Evolutionary conservation across 2,329 filamentous ascomycete species (phyloP), one percentile per base, ranked within the genome.

Genomic region (Fusarium neocosmosporiellum): DNA sequence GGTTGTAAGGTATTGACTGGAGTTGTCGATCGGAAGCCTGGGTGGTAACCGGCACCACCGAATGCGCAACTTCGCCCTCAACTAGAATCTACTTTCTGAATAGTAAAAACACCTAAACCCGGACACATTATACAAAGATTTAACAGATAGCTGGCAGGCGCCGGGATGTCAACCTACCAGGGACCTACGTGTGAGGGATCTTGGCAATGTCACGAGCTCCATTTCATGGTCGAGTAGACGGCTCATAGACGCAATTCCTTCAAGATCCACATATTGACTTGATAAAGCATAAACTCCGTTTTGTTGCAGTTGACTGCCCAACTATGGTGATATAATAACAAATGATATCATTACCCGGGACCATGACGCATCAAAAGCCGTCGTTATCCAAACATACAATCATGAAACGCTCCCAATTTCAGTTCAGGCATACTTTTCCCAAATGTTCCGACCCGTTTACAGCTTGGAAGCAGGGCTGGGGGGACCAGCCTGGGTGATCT

Each of bases 401-500:
- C 54, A 59, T 73, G 46, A 73, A 73, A 73, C 70, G 70, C 71
- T 58, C 66, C 39, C 53, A 59, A 66, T 36, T 41, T 50, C 59
- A 39, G 54, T 71, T 43, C 50, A 39, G 50, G 69, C 61, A 53
- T 54, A 57, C 29, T 27, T 67, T 66, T 75, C 7, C 16, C 22
- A 20, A 18, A n/a, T 31, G 11, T 22, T 43, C 33, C 29, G 27
- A 50, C n/a, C 34, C 24, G 18, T 59, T 72, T 83, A 92, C 81
- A 92, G 82, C 84, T 92, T 92, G n/a, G 91, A 89, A 69, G 89
- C 90, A 66, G 87, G 85, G 50, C 80, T 82, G 8, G 90, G 87
- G 66, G 86, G 84, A 71, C 93, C 93, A 66, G 93, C 88, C 68
- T 90, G 90, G 20, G 94, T 95, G 80, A 97, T 96, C 83, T 96